Evolutionary conservation across 106 monocot genomes (phyloP).

Genomic region (Triglochin maritima): DNA sequence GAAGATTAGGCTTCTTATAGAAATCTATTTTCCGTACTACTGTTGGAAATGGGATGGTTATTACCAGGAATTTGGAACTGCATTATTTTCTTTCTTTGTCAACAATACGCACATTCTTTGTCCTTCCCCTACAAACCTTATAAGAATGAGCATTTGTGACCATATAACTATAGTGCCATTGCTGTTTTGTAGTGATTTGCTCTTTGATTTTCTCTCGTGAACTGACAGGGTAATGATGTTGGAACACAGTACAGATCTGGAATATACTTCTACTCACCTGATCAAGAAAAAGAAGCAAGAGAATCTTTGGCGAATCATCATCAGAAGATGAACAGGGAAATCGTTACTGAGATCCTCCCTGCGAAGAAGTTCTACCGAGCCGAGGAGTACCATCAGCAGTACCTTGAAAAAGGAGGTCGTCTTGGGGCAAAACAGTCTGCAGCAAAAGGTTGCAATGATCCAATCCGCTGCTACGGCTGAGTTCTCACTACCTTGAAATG

Average conservation of each 20-base stretch:
- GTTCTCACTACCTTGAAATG: too few relatives aligned
- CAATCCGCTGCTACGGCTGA: conserved; percentile 94
- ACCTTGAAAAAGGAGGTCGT: conserved; percentile 86
- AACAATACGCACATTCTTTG: too few relatives aligned
- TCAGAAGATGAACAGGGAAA: conserved; percentile 52
- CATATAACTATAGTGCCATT: too few relatives aligned
- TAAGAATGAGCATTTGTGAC: too few relatives aligned
- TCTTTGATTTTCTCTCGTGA: too few relatives aligned
- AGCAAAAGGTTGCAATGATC: conserved; percentile 78
- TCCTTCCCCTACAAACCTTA: too few relatives aligned
- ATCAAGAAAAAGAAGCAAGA: conserved; percentile 71
- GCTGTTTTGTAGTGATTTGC: too few relatives aligned
- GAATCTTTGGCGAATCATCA: conserved; percentile 70
- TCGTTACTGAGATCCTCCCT: conserved; percentile 88
- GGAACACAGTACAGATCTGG: conserved; percentile 94
- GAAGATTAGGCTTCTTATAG: too few relatives aligned
- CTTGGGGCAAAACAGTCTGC: conserved; percentile 73
- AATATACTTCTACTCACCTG: conserved; percentile 86
- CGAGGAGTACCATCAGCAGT: conserved; percentile 98
- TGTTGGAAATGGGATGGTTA: too few relatives aligned
- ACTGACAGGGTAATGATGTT: conserved; percentile 78
- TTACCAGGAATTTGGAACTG: too few relatives aligned
- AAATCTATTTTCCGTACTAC: too few relatives aligned
- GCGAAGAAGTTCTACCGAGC: conserved; percentile 91
- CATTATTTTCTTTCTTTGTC: too few relatives aligned